Percentiles rank a stretch among this genome's conserved stretches.
phyloP scores from a whole-genome alignment of 306 rosid species.

The Herpetospermum pedunculosum region DNA sequence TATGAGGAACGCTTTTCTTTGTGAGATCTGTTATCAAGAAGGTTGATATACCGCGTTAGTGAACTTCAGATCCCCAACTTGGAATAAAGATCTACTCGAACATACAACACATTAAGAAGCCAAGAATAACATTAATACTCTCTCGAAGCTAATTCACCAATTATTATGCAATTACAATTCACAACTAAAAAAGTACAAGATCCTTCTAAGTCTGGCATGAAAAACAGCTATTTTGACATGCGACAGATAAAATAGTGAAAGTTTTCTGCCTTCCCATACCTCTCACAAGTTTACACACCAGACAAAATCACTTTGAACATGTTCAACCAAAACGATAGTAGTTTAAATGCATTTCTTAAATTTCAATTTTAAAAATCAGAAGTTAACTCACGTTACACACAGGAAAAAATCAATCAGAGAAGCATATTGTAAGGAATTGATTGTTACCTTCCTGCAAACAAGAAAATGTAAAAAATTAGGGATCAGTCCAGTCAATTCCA shows the following conservation, averaged over 20 bases:
- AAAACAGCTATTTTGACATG: not conserved
- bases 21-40: slow-evolving; percentile 32
- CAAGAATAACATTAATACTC: not conserved
- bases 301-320: too few relatives aligned
- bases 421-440: too few relatives aligned
- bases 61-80: not conserved
- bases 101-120: not conserved
- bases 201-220: not conserved
- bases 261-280: too few relatives aligned
- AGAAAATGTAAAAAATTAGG: too few relatives aligned
- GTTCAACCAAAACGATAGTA: not conserved
- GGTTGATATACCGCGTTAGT: not conserved
- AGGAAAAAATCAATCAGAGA: too few relatives aligned
- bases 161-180: not conserved
- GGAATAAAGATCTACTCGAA: not conserved
- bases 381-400: not conserved
- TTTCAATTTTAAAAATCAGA: not conserved
- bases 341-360: not conserved
- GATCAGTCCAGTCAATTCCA: too few relatives aligned
- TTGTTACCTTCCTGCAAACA: too few relatives aligned
- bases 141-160: not conserved
- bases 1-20: slow-evolving; percentile 75
- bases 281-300: too few relatives aligned
- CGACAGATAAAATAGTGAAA: not conserved
- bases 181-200: too few relatives aligned